Evolutionary conservation across 2,329 filamentous ascomycete genomes (phyloP).

Genomic region (Penicillium sp.): DNA sequence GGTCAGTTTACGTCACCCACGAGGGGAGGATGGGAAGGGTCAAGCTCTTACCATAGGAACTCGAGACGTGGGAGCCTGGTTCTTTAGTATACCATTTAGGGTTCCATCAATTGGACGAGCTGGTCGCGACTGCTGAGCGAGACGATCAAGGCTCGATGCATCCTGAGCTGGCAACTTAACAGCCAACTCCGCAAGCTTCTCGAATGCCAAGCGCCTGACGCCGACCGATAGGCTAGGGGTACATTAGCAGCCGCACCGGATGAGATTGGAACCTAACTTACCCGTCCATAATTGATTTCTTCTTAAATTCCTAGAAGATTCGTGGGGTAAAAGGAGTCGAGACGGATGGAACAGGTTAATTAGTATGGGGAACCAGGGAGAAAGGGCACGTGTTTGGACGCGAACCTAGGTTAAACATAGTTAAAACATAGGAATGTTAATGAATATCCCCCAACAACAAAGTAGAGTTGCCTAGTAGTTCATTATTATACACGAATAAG

Average conservation of each 20-base stretch:
- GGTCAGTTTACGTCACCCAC: constrained; percentile 21
- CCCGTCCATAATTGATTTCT: neutral
- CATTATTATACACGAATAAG: neutral
- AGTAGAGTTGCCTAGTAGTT: neutral
- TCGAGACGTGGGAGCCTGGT: constrained; percentile 39
- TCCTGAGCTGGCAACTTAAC: constrained; percentile 32
- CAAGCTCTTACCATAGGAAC: constrained; percentile 37
- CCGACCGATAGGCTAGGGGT: constrained; percentile 30
- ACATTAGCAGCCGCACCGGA: constrained; percentile 7
- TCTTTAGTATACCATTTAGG: constrained; percentile 39
- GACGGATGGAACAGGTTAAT: neutral
- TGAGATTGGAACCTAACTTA: neutral
- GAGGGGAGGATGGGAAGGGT: neutral
- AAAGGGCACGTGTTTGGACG: constrained; percentile 18
- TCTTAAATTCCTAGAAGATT: neutral
- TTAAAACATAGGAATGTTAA: neutral
- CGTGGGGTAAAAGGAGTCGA: neutral
- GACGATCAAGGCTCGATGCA: constrained; percentile 37
- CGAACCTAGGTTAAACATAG: constrained; percentile 7
- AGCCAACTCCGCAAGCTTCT: constrained; percentile 46
- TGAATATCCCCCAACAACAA: neutral
- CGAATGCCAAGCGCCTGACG: constrained; percentile 44
- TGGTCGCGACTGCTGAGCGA: constrained; percentile 33
- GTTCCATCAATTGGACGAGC: constrained; percentile 27
- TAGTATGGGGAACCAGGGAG: constrained; percentile 3